A percentile compares a stretch with the other conserved stretches of the same genome.
Evolutionary conservation across 306 rosid species (phyloP).

Genomic region (Castanea crenata): DNA sequence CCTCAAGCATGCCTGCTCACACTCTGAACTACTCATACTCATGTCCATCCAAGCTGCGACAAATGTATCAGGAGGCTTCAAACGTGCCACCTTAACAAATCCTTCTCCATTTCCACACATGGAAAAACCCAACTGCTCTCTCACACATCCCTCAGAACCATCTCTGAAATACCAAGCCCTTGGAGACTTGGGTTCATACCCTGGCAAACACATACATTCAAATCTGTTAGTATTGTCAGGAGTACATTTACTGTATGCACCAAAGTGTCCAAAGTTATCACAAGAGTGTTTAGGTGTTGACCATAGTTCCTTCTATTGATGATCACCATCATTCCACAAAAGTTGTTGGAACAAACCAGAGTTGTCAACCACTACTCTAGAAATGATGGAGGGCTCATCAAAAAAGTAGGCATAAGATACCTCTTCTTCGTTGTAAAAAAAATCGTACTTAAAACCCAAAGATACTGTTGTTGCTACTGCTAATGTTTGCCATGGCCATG

Average conservation of each 20-base stretch:
- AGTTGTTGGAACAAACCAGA: too few species aligned
- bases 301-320: not conserved
- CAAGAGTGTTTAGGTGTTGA: not conserved
- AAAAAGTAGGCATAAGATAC: too few species aligned
- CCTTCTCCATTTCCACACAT: constrained; percentile 23
- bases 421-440: too few species aligned
- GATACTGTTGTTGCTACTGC: too few species aligned
- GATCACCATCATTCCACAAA: too few species aligned
- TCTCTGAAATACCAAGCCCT: not conserved
- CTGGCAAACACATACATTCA: constrained; percentile 3
- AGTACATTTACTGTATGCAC: not conserved
- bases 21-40: too few species aligned
- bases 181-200: constrained; percentile 15
- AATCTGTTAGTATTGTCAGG: not conserved
- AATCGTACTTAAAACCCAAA: too few species aligned
- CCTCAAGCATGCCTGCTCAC: too few species aligned
- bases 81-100: not conserved
- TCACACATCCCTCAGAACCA: constrained; percentile 12
- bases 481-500: too few species aligned
- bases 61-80: constrained; percentile 2
- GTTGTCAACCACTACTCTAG: too few species aligned
- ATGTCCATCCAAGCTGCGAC: not conserved
- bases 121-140: not conserved
- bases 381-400: too few species aligned
- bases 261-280: not conserved